Conservation (phyloP, 768 basidiomycete species). For the Lentinula lateritia region DNA sequence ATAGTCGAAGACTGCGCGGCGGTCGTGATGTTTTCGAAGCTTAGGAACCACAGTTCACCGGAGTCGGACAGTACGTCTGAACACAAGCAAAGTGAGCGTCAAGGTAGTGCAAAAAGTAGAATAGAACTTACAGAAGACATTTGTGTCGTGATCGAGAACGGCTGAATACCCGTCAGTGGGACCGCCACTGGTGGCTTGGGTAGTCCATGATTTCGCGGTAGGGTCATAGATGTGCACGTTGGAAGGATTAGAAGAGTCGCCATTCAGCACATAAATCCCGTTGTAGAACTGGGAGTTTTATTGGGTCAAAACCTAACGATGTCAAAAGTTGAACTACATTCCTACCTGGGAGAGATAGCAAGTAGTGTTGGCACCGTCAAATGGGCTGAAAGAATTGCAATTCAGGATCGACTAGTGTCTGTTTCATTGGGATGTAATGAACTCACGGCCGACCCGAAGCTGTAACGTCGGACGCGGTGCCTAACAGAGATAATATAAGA, state of each 20-base stretch:
- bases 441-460: constrained; percentile 68
- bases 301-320: background rate
- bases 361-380: constrained; percentile 55
- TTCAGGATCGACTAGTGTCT: background rate
- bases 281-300: constrained; percentile 61
- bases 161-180: constrained; percentile 64
- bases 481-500: constrained; percentile 22
- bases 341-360: constrained; percentile 70
- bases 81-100: background rate
- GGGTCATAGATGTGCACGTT: constrained; percentile 81
- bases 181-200: constrained; percentile 44
- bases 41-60: constrained; percentile 57
- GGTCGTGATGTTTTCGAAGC: constrained; percentile 60
- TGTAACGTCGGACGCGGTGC: constrained; percentile 63
- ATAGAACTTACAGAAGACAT: constrained; percentile 66
- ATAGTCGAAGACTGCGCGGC: constrained; percentile 49
- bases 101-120: background rate
- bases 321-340: background rate
- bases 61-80: constrained; percentile 63
- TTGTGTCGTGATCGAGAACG: constrained; percentile 92
- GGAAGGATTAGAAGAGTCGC: constrained; percentile 63
- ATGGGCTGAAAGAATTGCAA: constrained; percentile 39
- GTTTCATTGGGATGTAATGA: background rate
- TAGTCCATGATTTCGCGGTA: constrained; percentile 67
- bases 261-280: constrained; percentile 80